Conservation (phyloP, 2,329 filamentous ascomycete species). For the Colletotrichum theobromicola region DNA sequence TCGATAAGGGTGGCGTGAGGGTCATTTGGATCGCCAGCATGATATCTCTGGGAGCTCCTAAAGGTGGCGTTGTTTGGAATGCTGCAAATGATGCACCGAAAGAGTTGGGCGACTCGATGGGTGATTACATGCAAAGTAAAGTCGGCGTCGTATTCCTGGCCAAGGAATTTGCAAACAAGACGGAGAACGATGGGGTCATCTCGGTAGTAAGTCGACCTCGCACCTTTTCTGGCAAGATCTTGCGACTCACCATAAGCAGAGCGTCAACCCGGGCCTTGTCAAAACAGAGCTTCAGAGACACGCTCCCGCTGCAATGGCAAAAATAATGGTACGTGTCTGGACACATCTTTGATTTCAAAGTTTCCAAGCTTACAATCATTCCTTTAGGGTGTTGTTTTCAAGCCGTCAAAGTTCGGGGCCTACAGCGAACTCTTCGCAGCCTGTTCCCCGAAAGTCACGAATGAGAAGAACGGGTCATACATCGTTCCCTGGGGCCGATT, state of each 20-base stretch:
- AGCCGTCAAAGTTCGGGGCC: slow-evolving; percentile 36
- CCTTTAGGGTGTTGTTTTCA: not conserved
- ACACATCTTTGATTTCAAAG: not conserved
- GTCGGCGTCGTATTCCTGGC: slow-evolving; percentile 33
- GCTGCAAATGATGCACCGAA: slow-evolving; percentile 22
- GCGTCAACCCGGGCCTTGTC: slow-evolving; percentile 45
- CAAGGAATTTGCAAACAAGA: slow-evolving; percentile 30
- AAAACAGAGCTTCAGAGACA: slow-evolving; percentile 36
- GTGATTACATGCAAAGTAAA: slow-evolving; percentile 28
- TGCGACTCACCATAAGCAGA: not conserved
- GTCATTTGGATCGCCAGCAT: slow-evolving; percentile 37
- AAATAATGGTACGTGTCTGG: not conserved
- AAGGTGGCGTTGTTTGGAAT: slow-evolving; percentile 26
- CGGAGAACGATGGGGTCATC: slow-evolving; percentile 25
- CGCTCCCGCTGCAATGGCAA: slow-evolving; percentile 27
- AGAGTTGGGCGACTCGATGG: slow-evolving; percentile 22
- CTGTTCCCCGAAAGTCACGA: slow-evolving; percentile 45
- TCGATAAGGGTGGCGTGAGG: slow-evolving; percentile 31
- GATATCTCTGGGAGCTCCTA: not conserved
- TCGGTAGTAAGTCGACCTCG: not conserved
- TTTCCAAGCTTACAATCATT: not conserved
- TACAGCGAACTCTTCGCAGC: slow-evolving; percentile 55
- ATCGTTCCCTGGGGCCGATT: not conserved
- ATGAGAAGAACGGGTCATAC: slow-evolving; percentile 36
- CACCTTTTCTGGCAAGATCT: not conserved